Conservation (phyloP, 345 rosid genomes). For the Linum lewisii region DNA sequence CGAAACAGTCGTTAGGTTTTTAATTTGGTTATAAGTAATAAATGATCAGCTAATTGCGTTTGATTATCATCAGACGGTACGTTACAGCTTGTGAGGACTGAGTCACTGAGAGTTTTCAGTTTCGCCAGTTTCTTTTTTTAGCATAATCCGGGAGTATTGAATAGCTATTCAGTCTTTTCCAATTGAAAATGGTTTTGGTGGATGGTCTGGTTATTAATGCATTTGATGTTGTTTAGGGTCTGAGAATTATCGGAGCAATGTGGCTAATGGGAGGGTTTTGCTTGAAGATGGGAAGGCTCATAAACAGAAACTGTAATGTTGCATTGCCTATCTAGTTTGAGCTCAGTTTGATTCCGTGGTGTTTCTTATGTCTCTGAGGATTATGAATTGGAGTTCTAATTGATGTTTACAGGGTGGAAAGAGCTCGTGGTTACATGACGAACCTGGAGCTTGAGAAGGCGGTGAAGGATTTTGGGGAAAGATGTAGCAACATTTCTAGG, state of each 20-base stretch:
- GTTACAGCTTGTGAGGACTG: neutral
- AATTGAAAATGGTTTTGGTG: neutral
- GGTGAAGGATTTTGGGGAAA: conserved; percentile 51
- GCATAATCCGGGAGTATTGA: neutral
- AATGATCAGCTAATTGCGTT: neutral
- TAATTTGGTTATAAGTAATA: neutral
- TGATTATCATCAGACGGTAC: neutral
- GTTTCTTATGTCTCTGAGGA: neutral
- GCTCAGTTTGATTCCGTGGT: neutral
- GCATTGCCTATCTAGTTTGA: neutral
- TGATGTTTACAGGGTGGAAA: conserved; percentile 28
- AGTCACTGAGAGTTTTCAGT: too few relatives aligned
- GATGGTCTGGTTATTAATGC: neutral
- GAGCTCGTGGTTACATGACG: conserved; percentile 63
- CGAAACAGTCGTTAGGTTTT: neutral
- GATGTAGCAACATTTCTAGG: conserved; percentile 74
- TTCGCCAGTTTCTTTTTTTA: neutral
- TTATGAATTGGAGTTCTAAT: neutral
- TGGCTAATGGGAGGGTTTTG: conserved; percentile 33
- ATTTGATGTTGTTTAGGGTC: conserved; percentile 15
- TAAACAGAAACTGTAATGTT: conserved; percentile 32
- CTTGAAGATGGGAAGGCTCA: conserved; percentile 23
- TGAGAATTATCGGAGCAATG: conserved; percentile 18
- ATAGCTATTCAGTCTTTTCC: neutral
- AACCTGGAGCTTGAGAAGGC: conserved; percentile 73